A percentile compares a stretch with the other conserved stretches of the same genome.
These are phyloP conservation scores for Blastobotrys buckinghamii DNA, from an alignment of 1,139 yeast species.

Conservation along the genomic window DNA sequence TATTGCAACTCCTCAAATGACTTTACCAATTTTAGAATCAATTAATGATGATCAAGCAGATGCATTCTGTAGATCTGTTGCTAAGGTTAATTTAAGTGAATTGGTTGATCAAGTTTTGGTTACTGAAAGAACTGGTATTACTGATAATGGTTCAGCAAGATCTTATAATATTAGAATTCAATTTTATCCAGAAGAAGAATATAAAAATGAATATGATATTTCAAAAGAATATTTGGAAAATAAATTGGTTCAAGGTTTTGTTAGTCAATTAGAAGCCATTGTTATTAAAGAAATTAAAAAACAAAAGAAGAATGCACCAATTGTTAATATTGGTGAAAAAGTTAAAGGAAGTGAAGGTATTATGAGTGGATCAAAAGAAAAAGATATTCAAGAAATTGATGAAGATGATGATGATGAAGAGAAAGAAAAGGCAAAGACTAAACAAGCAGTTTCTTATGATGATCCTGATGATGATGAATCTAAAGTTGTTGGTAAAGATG, in stretches of 20 bases:
- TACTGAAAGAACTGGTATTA: conserved; percentile 69
- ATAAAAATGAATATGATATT: conserved; percentile 83
- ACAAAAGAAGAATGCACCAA: conserved; percentile 48
- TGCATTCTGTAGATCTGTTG: conserved; percentile 86
- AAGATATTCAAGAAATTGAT: conserved; percentile 34
- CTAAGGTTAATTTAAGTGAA: conserved; percentile 80
- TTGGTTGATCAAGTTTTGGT: conserved; percentile 81
- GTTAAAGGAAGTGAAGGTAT: conserved; percentile 20
- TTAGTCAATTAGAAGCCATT: conserved; percentile 61
- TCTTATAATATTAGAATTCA: conserved; percentile 67
- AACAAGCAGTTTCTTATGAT: conserved; percentile 88
- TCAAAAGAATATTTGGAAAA: conserved; percentile 71
- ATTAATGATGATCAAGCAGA: conserved; percentile 86
- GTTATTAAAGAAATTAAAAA: conserved; percentile 79
- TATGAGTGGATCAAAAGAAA: conserved; percentile 34
- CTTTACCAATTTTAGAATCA: conserved; percentile 73
- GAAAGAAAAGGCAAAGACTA: conserved; percentile 51
- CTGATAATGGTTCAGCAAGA: conserved; percentile 51
- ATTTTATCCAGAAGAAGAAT: conserved; percentile 73
- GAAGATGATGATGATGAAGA: conserved; percentile 68
- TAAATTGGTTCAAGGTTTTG: conserved; percentile 59
- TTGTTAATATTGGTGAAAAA: conserved; percentile 65
- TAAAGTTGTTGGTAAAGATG: conserved; percentile 75
- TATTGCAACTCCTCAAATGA: conserved; percentile 98
- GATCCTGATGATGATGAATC: conserved; percentile 92